Percentiles rank a stretch among this genome's conserved stretches.
Conservation (phyloP, 495 filamentous ascomycete genomes). For the Penicillium lagena region DNA sequence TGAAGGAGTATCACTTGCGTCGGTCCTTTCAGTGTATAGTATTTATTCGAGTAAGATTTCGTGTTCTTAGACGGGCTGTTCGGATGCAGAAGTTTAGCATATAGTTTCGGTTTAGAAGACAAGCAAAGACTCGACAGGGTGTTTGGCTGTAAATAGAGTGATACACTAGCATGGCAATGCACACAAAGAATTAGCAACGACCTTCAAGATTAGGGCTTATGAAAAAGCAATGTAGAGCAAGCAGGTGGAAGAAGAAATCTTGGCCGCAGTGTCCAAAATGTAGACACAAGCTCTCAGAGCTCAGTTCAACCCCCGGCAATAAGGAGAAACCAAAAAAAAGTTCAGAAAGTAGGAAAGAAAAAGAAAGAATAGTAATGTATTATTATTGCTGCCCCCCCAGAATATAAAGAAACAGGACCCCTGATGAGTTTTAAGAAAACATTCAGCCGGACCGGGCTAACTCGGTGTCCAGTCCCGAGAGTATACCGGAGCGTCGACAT, state of each 20-base stretch:
- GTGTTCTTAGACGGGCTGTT: neutral
- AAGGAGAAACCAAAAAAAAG: neutral
- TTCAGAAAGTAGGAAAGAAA: neutral
- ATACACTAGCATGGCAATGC: neutral
- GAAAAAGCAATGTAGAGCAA: neutral
- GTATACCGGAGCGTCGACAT: conserved; percentile 4
- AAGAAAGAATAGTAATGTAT: neutral
- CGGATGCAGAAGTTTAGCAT: neutral
- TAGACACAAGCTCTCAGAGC: no score
- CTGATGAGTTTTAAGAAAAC: conserved; percentile 1
- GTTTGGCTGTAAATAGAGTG: conserved; percentile 5
- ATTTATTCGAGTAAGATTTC: no score
- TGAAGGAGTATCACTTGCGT: neutral
- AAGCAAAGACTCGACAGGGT: neutral
- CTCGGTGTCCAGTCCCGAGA: conserved; percentile 9
- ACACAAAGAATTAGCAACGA: no score
- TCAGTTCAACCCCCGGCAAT: neutral
- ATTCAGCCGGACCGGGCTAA: conserved; percentile 5
- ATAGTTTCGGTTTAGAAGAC: conserved; percentile 3
- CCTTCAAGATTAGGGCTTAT: no score
- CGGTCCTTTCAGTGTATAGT: no score
- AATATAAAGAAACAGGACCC: conserved; percentile 8
- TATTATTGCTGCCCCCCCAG: no score
- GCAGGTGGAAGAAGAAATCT: neutral
- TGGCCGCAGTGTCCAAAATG: no score